Evolutionary conservation across 2,329 filamentous ascomycete genomes (phyloP), one percentile per base, ranked within the genome.

Genomic region (Botrytis porri): DNA sequence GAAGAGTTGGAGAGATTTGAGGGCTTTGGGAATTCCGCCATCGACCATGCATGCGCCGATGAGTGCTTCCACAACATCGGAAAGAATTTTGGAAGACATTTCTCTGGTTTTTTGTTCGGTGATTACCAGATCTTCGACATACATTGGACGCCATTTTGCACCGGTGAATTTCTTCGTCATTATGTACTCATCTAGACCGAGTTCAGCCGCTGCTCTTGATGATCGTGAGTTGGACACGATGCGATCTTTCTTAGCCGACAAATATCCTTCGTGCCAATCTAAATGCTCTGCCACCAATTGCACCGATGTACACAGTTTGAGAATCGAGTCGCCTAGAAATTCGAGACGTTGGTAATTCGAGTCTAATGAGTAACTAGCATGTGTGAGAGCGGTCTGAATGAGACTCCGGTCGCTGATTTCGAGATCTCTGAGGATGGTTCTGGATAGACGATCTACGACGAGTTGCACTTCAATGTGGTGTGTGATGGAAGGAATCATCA

Each of bases 21-120:
- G 81, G 0, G 91, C 92, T 76, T 88, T 90, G 0, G 83, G 65
- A 22, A 92, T 83, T 0, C 92, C 92, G 1, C 93, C 92, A 70
- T 93, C 88, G 1, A 92, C 74, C 77, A 88, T 94, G 0, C 92
- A 88, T 0, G 90, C 92, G 1, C 94, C 95, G 32, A 98, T 91
- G 0, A 98, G 84, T 0, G 95, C 88, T 80, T 98, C 95, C 0
- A 97, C 87, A 0, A 98, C 90, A 78, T 98, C 95, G 5, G 95
- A 95, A 12, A 98, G 86, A 0, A 88, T 88, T 80, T 98, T 98
- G 1, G 89, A 92, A 0, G 93, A 92, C 45, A 94, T 79, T 63
- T 78, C 81, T 74, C 71, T 73, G 71, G 66, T 73, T 43, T 22
- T 67, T 71, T 74, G 78, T 39, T 67, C 48, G 7, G 78, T 72